Conservation (phyloP, 1,284 basidiomycete species). For the Ustilago shanxiensis region DNA sequence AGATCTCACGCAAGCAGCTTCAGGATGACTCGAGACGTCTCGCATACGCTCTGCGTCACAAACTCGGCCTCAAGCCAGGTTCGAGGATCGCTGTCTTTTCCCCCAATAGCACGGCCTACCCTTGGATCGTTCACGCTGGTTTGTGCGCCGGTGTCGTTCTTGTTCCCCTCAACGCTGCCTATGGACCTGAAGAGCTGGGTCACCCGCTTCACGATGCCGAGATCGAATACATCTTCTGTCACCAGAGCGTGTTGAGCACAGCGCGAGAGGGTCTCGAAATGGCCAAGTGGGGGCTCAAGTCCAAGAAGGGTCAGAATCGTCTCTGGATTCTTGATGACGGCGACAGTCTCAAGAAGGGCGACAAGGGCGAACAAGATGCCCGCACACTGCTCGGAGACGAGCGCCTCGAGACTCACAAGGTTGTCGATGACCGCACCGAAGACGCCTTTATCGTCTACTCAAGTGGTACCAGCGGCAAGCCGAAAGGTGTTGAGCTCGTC, state of each 20-base stretch:
- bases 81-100: conserved; percentile 62
- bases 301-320: conserved; percentile 46
- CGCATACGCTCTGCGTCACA: conserved; percentile 56
- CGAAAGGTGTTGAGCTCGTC: conserved; percentile 67
- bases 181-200: conserved; percentile 63
- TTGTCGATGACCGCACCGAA: conserved; percentile 45
- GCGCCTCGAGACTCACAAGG: conserved; percentile 46
- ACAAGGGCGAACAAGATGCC: conserved; percentile 57
- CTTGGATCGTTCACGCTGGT: conserved; percentile 55
- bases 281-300: conserved; percentile 37
- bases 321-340: conserved; percentile 66
- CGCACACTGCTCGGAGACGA: conserved; percentile 42
- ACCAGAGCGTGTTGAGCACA: conserved; percentile 47
- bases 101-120: conserved; percentile 65
- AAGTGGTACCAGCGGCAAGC: conserved; percentile 67
- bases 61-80: conserved; percentile 53
- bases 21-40: conserved; percentile 48
- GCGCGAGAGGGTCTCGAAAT: conserved; percentile 54
- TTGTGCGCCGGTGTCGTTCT: conserved; percentile 54
- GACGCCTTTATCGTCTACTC: conserved; percentile 63
- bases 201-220: conserved; percentile 62
- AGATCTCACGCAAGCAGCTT: conserved; percentile 53
- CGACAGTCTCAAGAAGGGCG: conserved; percentile 50
- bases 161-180: conserved; percentile 63
- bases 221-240: conserved; percentile 57